Conservation (phyloP, 768 basidiomycete genomes). For the Tylopilus sp. region DNA sequence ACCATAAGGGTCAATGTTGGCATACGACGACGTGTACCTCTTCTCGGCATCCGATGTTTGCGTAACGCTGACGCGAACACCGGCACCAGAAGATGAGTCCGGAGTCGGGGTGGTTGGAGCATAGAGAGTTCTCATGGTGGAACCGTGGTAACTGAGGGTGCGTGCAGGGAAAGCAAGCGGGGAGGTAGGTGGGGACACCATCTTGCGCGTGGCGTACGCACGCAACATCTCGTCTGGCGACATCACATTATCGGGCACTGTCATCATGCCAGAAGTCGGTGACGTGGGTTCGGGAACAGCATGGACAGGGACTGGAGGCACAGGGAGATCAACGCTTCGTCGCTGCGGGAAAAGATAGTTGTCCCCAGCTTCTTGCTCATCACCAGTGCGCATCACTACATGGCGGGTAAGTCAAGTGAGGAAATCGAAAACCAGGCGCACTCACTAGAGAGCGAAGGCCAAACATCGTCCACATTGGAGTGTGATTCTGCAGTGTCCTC, state of each 20-base stretch:
- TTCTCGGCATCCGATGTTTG: conserved; percentile 16
- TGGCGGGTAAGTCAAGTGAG: conserved; percentile 4
- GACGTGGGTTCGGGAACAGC: conserved; percentile 31
- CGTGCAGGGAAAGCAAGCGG: conserved; percentile 31
- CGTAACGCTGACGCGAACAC: conserved; percentile 4
- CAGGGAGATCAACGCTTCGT: conserved; percentile 25
- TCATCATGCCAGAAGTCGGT: conserved; percentile 37
- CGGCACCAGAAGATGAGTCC: conserved; percentile 2
- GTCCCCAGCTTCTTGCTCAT: conserved; percentile 26
- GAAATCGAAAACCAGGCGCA: conserved; percentile 1
- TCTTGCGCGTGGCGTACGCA: conserved; percentile 57
- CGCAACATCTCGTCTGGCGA: conserved; percentile 76
- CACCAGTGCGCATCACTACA: conserved; percentile 72
- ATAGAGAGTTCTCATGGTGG: conserved; percentile 30
- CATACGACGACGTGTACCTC: conserved; percentile 26
- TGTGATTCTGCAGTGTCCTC: conserved; percentile 30
- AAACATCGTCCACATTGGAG: conserved; percentile 51
- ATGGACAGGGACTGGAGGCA: conserved; percentile 34
- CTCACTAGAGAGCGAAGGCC: conserved; percentile 69
- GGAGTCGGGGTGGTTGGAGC: conserved; percentile 15
- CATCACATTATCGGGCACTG: conserved; percentile 42
- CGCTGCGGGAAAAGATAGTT: conserved; percentile 45
- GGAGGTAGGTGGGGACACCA: conserved; percentile 32
- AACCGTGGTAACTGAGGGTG: conserved; percentile 21
- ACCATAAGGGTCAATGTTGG: conserved; percentile 24